phyloP scores from a whole-genome alignment of 805 yeast genomes.

The Komagataella populi region DNA sequence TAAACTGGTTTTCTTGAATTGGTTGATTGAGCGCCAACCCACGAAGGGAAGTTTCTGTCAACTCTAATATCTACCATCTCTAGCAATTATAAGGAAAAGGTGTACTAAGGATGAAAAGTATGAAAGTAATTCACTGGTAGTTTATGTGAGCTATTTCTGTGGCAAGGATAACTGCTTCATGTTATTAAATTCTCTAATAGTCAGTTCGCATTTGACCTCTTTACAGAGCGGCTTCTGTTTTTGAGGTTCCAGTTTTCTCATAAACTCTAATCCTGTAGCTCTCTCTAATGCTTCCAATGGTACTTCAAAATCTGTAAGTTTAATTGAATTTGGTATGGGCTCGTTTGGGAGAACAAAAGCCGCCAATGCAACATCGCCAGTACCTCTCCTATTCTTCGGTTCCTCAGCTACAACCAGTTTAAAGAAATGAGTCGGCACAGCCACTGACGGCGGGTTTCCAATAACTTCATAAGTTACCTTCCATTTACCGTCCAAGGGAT shows the following conservation, averaged over 20 bases:
- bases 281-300: constrained; percentile 85
- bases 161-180: constrained; percentile 13
- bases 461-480: constrained; percentile 82
- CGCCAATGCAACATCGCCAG: constrained; percentile 52
- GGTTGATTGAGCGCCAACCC: too few species aligned
- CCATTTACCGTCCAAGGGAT: constrained; percentile 68
- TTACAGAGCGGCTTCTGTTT: constrained; percentile 56
- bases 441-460: constrained; percentile 92
- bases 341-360: constrained; percentile 93
- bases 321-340: constrained; percentile 55
- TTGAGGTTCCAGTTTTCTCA: constrained; percentile 50
- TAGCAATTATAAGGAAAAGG: background rate
- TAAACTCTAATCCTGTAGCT: constrained; percentile 71
- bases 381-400: constrained; percentile 18
- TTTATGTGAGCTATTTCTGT: constrained; percentile 5
- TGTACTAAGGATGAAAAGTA: background rate
- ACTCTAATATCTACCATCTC: too few species aligned
- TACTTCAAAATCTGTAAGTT: constrained; percentile 66
- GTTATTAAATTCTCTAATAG: constrained; percentile 66
- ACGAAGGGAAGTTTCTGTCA: too few species aligned
- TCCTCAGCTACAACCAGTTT: constrained; percentile 80
- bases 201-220: constrained; percentile 67
- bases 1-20: too few species aligned
- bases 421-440: constrained; percentile 96
- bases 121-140: background rate